Evolutionary conservation across 1,139 yeast genomes (phyloP).

Genomic region (Protomyces inouyei): DNA sequence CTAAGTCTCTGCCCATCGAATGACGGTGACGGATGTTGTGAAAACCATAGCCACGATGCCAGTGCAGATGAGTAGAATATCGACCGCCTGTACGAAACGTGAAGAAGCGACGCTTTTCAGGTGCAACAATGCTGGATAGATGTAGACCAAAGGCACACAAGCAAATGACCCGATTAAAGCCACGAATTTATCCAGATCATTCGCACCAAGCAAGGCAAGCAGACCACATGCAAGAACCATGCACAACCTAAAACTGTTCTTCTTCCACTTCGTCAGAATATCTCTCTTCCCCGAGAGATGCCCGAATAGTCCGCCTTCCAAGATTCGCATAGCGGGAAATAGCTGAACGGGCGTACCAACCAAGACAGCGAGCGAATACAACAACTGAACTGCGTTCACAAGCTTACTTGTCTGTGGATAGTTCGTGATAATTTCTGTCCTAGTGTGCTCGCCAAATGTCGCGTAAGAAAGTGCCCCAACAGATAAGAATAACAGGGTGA

Average conservation of each 20-base stretch:
- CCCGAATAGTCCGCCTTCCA: slow-evolving; percentile 44
- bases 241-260: slow-evolving; percentile 63
- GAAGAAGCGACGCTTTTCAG: slow-evolving; percentile 36
- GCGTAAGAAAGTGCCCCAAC: slow-evolving; percentile 77
- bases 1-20: slow-evolving; percentile 38
- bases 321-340: slow-evolving; percentile 78
- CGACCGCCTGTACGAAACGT: slow-evolving; percentile 38
- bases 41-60: slow-evolving; percentile 54
- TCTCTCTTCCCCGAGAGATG: slow-evolving; percentile 60
- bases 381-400: slow-evolving; percentile 65
- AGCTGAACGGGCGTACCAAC: slow-evolving; percentile 87
- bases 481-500: slow-evolving; percentile 68
- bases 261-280: slow-evolving; percentile 69
- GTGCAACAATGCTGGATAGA: slow-evolving; percentile 88
- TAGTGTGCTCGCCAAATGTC: slow-evolving; percentile 74
- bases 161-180: slow-evolving; percentile 92
- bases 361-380: slow-evolving; percentile 81
- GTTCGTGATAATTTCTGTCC: slow-evolving; percentile 82
- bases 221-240: slow-evolving; percentile 64
- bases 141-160: slow-evolving; percentile 88
- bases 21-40: slow-evolving; percentile 54
- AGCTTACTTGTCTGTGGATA: slow-evolving; percentile 67
- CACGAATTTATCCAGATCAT: slow-evolving; percentile 78
- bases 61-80: slow-evolving; percentile 43
- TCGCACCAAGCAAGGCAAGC: slow-evolving; percentile 64